Evolutionary conservation across 2,329 filamentous ascomycete species (phyloP), one percentile per base, ranked within the genome.

Genomic region (Pyrenochaeta sp.): DNA sequence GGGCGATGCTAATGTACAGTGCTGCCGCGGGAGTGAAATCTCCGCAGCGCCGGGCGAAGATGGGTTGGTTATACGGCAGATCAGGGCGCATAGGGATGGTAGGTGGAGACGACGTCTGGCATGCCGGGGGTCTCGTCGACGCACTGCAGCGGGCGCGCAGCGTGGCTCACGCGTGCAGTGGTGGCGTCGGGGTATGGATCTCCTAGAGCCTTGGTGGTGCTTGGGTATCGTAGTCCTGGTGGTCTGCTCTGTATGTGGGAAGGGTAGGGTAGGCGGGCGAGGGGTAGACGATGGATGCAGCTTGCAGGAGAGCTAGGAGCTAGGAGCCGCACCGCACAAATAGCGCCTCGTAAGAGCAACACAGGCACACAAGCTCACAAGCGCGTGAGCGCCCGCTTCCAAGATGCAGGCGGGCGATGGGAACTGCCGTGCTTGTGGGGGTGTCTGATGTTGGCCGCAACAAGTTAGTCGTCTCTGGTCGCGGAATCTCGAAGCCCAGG

Each of bases 351-450:
- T 67, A 60, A 63, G 13, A 39, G 36, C 36, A 19, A 39, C 36
- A 39, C 36, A 39, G 36, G 36, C 36, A 39, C 36, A 39, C 36
- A 39, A 47, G 65, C 59, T 64, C 61, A 58, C 58, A 68, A 65
- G 65, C 64, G 66, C 59, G 58, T 59, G 62, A 64, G 64, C 60
- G 58, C 61, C 62, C 59, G 63, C 62, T 60, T 58, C 54, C 56
- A 53, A 62, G 63, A 68, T 69, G 66, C 68, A 68, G 45, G 69
- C 62, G 65, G 67, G 64, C 65, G 62, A 62, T 73, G 72, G 73
- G 69, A 73, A 74, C 71, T 74, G 72, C 73, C 72, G 73, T 75
- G 70, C 62, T 72, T 72, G 69, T 73, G 70, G 71, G 72, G 72
- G 72, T 68, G 64, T 66, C 58, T 63, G 59, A 51, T 58, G 58